Conservation (phyloP, 2,329 filamentous ascomycete genomes). For the Nannizziopsis barbatae region DNA sequence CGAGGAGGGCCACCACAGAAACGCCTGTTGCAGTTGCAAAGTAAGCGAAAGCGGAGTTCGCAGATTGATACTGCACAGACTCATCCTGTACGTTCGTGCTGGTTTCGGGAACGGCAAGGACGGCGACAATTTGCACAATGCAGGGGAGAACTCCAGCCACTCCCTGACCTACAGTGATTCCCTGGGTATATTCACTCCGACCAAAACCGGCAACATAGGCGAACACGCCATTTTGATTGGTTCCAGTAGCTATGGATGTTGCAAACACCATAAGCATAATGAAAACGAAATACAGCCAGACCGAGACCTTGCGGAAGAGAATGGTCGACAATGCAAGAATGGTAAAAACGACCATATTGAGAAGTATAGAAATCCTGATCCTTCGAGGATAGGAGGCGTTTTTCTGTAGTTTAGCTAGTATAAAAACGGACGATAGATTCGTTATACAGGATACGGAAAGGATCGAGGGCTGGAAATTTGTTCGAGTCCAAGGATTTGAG, state of each 20-base stretch:
- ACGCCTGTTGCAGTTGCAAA: slow-evolving; percentile 79
- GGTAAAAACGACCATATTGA: slow-evolving; percentile 67
- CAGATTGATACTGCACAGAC: slow-evolving; percentile 38
- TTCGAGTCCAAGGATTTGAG: slow-evolving; percentile 56
- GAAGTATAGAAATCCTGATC: slow-evolving; percentile 62
- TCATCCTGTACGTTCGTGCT: slow-evolving; percentile 28
- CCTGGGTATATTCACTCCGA: slow-evolving; percentile 80
- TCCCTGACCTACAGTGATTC: slow-evolving; percentile 89
- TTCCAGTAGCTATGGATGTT: slow-evolving; percentile 67
- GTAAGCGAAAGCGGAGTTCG: slow-evolving; percentile 72
- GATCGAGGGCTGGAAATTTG: slow-evolving; percentile 83
- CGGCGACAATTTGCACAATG: slow-evolving; percentile 73
- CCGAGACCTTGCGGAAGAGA: slow-evolving; percentile 50
- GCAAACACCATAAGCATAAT: slow-evolving; percentile 68
- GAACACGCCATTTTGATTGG: slow-evolving; percentile 90
- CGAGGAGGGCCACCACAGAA: slow-evolving; percentile 56
- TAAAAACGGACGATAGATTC: slow-evolving; percentile 63
- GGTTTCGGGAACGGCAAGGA: slow-evolving; percentile 51
- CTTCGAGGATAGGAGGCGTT: slow-evolving; percentile 78
- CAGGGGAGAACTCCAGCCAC: slow-evolving; percentile 83
- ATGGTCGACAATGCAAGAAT: slow-evolving; percentile 72
- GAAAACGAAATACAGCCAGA: slow-evolving; percentile 64
- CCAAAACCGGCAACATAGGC: slow-evolving; percentile 82
- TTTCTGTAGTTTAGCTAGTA: slow-evolving; percentile 69
- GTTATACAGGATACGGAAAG: slow-evolving; percentile 75